phyloP scores from a whole-genome alignment of 768 basidiomycete genomes.

The Hygrocybe coccinea region DNA sequence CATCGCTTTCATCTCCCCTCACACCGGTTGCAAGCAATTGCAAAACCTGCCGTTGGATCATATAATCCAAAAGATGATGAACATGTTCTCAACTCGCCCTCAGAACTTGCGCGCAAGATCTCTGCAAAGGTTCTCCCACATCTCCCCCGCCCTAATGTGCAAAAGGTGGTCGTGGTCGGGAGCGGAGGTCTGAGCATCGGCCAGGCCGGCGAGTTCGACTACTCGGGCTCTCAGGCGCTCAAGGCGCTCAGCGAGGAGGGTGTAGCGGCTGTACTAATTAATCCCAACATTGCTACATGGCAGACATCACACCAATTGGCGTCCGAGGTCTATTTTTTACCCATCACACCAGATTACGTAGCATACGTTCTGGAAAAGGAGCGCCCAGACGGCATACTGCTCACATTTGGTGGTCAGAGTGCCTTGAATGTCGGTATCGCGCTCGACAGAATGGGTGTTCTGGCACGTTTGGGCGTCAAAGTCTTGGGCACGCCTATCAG shows the following conservation, averaged over 20 bases:
- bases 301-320: conserved; percentile 98
- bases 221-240: conserved; percentile 97
- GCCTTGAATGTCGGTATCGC: conserved; percentile 97
- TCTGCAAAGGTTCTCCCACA: conserved; percentile 93
- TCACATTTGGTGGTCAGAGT: conserved; percentile 97
- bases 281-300: conserved; percentile 99
- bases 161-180: conserved; percentile 94
- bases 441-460: conserved; percentile 92
- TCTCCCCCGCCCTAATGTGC: conserved; percentile 84
- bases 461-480: conserved; percentile 87
- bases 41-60: conserved; percentile 69
- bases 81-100: conserved; percentile 86
- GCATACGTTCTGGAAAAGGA: conserved; percentile 99
- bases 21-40: conserved; percentile 56
- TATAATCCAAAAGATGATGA: conserved; percentile 63
- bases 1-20: conserved; percentile 41
- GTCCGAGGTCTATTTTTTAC: conserved; percentile 95
- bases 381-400: conserved; percentile 91
- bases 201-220: conserved; percentile 99
- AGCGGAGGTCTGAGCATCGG: conserved; percentile 95
- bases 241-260: conserved; percentile 97
- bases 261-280: conserved; percentile 90
- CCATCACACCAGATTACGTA: conserved; percentile 94
- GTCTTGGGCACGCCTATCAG: conserved; percentile 94
- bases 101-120: conserved; percentile 87